Evolutionary conservation across 306 rosid genomes (phyloP), one percentile per base, ranked within the genome.

Genomic region (Vigna angularis): DNA sequence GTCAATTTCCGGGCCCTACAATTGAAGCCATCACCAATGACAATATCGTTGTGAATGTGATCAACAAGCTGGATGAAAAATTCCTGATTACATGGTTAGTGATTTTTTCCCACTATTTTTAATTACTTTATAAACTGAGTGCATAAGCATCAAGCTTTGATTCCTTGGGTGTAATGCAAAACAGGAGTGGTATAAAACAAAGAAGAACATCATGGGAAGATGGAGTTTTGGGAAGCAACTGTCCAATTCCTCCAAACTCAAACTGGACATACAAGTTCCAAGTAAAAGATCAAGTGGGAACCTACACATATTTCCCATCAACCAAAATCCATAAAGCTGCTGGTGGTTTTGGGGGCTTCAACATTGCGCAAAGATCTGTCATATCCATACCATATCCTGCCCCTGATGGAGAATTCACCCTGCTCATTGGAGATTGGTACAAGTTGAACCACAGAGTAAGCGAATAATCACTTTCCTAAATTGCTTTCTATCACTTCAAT

Each of bases 211-310:
- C 94, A 40, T 94, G 98, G 97, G 87, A 94, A 83, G 97, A 94
- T 70, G 98, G 98, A 28, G 95, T 90, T 6, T 73, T 90, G 9
- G 98, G 97, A 73, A 94, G 97, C 4, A 90, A 94, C 72, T 94
- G 98, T 58, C 90, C 98, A 1, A 92, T 94, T 17, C 97, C 93
- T 71, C 97, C 93, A 1, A 90, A 89, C 32, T 9, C 89, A n/a
- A 94, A 87, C 40, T 94, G 97, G 95, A 90, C 92, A 36, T 94
- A 92, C 89, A 87, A 84, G 75, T 92, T 94, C 77, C 98, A 94
- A 72, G 57, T 79, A 0, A 94, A 94, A 70, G 98, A 94, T 79
- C 98, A 92, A 84, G 81, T 94, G 26, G 98, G 98, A 70, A 89
- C 97, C 26, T 94, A 1, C 83, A 58, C 66, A 45, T 94, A 92